These are phyloP conservation scores for Coemansia sp. DNA, from an alignment of 192 early-diverging fungal species.

Conservation along the genomic window DNA sequence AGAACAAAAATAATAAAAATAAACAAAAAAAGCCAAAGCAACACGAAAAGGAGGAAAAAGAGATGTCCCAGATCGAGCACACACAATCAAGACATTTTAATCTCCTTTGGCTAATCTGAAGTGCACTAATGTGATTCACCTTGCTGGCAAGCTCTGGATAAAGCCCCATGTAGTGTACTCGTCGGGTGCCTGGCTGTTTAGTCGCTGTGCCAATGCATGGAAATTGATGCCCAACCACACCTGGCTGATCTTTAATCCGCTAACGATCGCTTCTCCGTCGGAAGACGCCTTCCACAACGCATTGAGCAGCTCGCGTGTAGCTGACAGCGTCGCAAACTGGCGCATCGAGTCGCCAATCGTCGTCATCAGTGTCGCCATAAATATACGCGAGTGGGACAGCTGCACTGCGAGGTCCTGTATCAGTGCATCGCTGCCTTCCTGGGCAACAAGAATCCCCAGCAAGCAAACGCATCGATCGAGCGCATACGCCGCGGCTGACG, in stretches of 20 bases:
- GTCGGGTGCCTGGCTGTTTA: conserved; percentile 27
- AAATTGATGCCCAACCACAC: conserved; percentile 41
- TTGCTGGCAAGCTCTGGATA: conserved; percentile 13
- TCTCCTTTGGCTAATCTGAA: not conserved
- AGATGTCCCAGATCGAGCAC: no score
- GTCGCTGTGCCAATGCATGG: conserved; percentile 32
- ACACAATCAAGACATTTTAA: not conserved
- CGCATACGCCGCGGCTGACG: conserved; percentile 43
- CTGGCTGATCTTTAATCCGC: conserved; percentile 3
- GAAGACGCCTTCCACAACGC: conserved; percentile 27
- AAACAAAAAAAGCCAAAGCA: conserved; percentile 8
- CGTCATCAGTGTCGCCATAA: conserved; percentile 37
- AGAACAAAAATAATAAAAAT: not conserved
- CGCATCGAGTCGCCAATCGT: conserved; percentile 43
- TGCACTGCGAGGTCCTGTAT: conserved; percentile 7
- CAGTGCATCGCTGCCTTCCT: not conserved
- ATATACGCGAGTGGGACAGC: conserved; percentile 26
- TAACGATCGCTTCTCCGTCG: conserved; percentile 14
- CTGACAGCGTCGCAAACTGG: conserved; percentile 32
- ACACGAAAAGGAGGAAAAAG: not conserved
- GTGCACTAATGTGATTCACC: not conserved
- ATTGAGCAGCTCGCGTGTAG: conserved; percentile 33
- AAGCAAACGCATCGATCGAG: conserved; percentile 35
- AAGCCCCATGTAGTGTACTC: conserved; percentile 41
- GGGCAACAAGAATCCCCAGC: conserved; percentile 18